Evolutionary conservation across 345 rosid species (phyloP), one percentile per base, ranked within the genome.

Genomic region (Brassica juncea): DNA sequence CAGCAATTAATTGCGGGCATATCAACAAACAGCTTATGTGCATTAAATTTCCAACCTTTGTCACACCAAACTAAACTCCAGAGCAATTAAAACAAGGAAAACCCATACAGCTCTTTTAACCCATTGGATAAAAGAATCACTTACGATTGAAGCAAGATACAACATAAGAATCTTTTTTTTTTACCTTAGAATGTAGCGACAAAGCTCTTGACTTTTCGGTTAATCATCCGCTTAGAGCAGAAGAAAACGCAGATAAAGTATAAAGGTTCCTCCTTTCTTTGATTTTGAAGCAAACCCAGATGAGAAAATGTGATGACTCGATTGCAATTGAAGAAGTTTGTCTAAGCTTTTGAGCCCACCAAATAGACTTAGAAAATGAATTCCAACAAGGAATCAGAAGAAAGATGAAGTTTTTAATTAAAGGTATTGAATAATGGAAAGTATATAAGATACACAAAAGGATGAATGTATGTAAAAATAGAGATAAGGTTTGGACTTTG

Each of bases 131-230:
- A 81, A 78, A 82, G 97, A 85, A 94, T 90, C 97, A 84, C 93
- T 89, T 90, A 74, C 66, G 87, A 87, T 78, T 86, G 86, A 90
- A 92, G 97, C 80, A 89, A 89, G 83, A 82, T 70, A 80, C 63
- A 31, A 80, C 63, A 31, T 31, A 42, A 82, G 74, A 81, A 49
- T 49, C 25, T 30, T 15, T 61, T 63, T 70, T 49, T 49, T 32
- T 65, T 64, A 80, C 83, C 80, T 70, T 31, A 80, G 11, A 63
- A 55, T 71, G 79, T 78, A 72, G 73, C 59, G 71, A 69, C 71
- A 83, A 63, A 74, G 75, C 72, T 75, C 71, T 86, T 55, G 80
- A 83, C 54, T 79, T 83, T 80, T 47, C 14, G 52, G n/a, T 59
- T 80, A 77, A 85, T 87, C 89, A 88, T 88, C 88, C 68, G 85